Evolutionary conservation across 805 yeast genomes (phyloP), one percentile per base, ranked within the genome.

Genomic region (Cyberlindnera mississippiensis): DNA sequence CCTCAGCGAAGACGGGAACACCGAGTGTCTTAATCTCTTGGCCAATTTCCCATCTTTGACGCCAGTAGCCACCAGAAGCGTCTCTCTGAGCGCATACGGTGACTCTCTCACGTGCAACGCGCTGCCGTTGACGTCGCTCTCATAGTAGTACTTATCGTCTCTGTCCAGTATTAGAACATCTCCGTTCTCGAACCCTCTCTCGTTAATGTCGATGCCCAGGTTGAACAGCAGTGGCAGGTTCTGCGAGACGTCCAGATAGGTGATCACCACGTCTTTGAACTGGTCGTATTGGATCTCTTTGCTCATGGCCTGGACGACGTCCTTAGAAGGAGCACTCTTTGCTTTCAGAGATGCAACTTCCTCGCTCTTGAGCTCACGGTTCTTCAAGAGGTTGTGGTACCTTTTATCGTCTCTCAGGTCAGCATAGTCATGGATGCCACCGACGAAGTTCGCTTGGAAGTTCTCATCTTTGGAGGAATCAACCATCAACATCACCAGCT

Each of bases 151-250:
- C 40, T 49, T 65, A 51, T 67, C 70, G 48, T 43, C 48, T 47
- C 60, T 67, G 57, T 64, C 73, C 27, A 82, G 61, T 2, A 85
- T 59, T 2, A 85, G 53, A 0, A 76, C 66, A 56, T 83, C 86
- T 6, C 90, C 91, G 2, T 63, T 56, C 9, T 59, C 45, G 47
- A 64, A 71, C 0, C 53, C 41, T n/a, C 56, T 51, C 2, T 60
- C 48, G 30, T 46, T 39, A 24, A 52, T 36, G 10, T 51, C 46
- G 14, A 55, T 42, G 2, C 59, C 61, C 10, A 48, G 30, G 2
- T 47, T 33, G 3, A 51, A 16, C 32, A 43, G 17, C 11, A 46
- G 4, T 2, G 36, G 41, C 18, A 40, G 12, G 15, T 35, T 15
- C 32, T 41, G n/a, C 2, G 41, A 24, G 12, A 78, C 49, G 53